Evolutionary conservation across 805 yeast genomes (phyloP), one percentile per base, ranked within the genome.

Genomic region (Ogataea pilisensis): DNA sequence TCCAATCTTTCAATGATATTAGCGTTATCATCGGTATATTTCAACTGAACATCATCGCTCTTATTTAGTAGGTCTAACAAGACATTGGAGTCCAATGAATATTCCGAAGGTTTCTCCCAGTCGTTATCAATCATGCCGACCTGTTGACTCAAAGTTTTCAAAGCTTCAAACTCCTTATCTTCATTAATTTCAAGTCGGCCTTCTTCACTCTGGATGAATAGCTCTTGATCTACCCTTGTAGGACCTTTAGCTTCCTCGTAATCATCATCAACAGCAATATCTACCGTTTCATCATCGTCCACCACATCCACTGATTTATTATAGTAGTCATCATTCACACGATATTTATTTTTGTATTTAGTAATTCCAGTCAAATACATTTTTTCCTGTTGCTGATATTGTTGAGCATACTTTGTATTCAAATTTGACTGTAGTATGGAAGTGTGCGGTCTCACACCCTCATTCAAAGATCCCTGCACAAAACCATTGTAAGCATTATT

Each of bases 1-100:
- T 89, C 96, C 11, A 90, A 68, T 36, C 98, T 72, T 57, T 89
- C 97, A 9, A 80, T 54, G 7, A 82, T 79, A 12, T 39, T 48
- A 2, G 49, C 53, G 34, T 58, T 60, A 18, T 57, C 61, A 12
- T 49, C 51, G 1, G 58, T 42, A 32, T 55, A 45, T 25, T 57
- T 53, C 14, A 62, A 38, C 33, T 61, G 64, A 19, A 60, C 59
- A 38, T 63, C 66, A 43, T 63, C 64, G 62, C 75, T 50, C 31
- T 53, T 58, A 27, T 61, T 55, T 13, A 61, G 35, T n/a, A 60
- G 39, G 22, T 62, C 65, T 18, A 62, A 40, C 18, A 62, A 37
- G 43, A 51, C 64, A 52, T 47, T 69, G 3, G 66, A 58, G 37
- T 60, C 60, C 48, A 72, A 34, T 52, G 62, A 37, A 55, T 59